These are phyloP conservation scores for Aspergillus baeticus DNA, from an alignment of 495 filamentous ascomycete genomes.

Conservation along the genomic window DNA sequence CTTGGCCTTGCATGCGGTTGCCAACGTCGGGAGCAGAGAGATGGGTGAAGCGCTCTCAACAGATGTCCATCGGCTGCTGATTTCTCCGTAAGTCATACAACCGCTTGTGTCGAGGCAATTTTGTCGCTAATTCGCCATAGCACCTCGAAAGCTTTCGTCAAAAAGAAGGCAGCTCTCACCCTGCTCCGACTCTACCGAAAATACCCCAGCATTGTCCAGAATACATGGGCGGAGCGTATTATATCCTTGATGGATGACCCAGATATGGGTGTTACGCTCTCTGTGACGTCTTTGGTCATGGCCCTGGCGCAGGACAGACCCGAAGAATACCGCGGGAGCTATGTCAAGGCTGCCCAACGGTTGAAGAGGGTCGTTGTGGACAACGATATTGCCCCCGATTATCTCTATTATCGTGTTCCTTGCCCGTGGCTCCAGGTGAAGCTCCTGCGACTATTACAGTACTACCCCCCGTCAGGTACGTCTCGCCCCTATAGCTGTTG, in stretches of 20 bases:
- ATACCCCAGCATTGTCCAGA: conserved; percentile 86
- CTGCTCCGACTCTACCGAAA: conserved; percentile 95
- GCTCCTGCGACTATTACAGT: conserved; percentile 84
- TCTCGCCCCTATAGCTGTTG: neutral
- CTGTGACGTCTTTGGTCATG: conserved; percentile 96
- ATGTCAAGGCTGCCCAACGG: conserved; percentile 86
- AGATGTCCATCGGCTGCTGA: conserved; percentile 92
- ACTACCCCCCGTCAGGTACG: conserved; percentile 91
- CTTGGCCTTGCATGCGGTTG: conserved; percentile 96
- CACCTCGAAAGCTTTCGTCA: conserved; percentile 96
- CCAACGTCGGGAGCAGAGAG: conserved; percentile 93
- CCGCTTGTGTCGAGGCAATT: neutral
- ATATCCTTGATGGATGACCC: conserved; percentile 98
- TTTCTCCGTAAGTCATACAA: conserved; percentile 80
- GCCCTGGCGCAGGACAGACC: conserved; percentile 88
- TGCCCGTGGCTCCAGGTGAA: conserved; percentile 99
- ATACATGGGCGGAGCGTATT: conserved; percentile 95
- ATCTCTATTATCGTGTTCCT: conserved; percentile 97
- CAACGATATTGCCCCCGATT: conserved; percentile 81
- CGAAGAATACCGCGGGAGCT: conserved; percentile 90
- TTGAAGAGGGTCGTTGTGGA: conserved; percentile 88
- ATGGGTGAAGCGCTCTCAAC: conserved; percentile 93
- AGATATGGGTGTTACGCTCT: conserved; percentile 92
- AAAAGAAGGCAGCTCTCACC: conserved; percentile 98
- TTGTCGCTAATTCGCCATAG: conserved; percentile 43